Base-by-base conservation (phyloP, 257 asterid genomes). In the Misopates orontium region DNA sequence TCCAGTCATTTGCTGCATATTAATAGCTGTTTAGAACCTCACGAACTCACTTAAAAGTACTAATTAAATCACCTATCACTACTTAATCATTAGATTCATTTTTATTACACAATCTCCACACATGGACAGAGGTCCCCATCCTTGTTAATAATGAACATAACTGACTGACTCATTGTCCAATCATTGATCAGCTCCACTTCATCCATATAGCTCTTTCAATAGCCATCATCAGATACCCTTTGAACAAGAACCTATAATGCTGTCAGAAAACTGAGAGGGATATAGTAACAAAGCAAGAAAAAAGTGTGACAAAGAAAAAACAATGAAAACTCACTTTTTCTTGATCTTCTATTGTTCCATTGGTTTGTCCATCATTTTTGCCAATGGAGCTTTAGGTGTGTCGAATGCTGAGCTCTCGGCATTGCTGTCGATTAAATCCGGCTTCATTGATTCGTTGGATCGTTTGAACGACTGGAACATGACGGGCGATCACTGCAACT, bases 391-490 rank as follows among this genome's bases (percentile, higher is more conserved):
- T 19, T 16, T 6, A 50, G 65, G 24, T 49, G 50, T 19, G 17
- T 23, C 54, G 49, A 48, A 66, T 57, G 45, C 40, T 17, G 87
- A 90, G 52, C 39, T 77, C 13, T 79, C 86, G 10, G 68, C 85
- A 11, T 79, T 90, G 41, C 18, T 87, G 0, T 71, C 78, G 5
- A 44, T 90, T 25, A 90, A 87, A 60, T 77, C 89, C 55, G 57
- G 72, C 74, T 59, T 90, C 36, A 17, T 77, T 66, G 97, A 90
- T 78, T 84, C 97, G 3, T 24, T 77, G 23, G 58, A 72, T 69
- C 71, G 28, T 10, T 79, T 90, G 62, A 70, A 64, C 16, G 76
- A 77, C 67, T 90, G 97, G 97, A 70, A 62, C 57, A 9, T 23
- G 7, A 60, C 80, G 62, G 47, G 19, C 64, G 31, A 64, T 25